phyloP scores from a whole-genome alignment of 2,329 filamentous ascomycete genomes.

The Paecilomyces fulvus region DNA sequence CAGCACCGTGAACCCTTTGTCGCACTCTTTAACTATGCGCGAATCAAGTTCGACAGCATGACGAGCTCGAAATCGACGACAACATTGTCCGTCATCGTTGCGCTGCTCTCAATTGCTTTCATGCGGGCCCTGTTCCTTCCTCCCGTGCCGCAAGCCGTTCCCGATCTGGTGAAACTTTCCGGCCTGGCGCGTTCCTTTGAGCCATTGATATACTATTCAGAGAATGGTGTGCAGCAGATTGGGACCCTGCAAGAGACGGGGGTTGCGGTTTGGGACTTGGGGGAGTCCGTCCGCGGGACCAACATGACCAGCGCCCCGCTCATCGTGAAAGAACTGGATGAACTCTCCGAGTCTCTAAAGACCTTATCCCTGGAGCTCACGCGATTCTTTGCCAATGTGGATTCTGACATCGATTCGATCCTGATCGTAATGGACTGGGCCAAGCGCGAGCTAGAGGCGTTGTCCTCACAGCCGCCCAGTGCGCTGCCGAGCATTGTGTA shows the following conservation, averaged over 20 bases:
- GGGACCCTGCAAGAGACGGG: constrained; percentile 83
- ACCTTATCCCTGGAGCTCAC: constrained; percentile 77
- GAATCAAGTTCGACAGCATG: constrained; percentile 49
- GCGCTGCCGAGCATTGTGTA: constrained; percentile 62
- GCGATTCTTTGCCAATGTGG: constrained; percentile 86
- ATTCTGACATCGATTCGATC: constrained; percentile 87
- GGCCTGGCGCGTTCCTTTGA: constrained; percentile 86
- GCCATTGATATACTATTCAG: constrained; percentile 88
- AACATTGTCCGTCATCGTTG: constrained; percentile 52
- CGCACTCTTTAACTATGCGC: constrained; percentile 56
- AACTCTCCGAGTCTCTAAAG: constrained; percentile 76
- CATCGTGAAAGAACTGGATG: constrained; percentile 79
- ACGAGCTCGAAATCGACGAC: constrained; percentile 64
- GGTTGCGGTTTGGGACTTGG: constrained; percentile 88
- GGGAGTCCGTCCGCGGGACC: constrained; percentile 77
- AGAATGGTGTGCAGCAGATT: constrained; percentile 78
- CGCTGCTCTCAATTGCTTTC: constrained; percentile 56
- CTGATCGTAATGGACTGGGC: constrained; percentile 96
- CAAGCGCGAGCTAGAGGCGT: constrained; percentile 67
- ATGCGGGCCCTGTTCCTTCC: constrained; percentile 62
- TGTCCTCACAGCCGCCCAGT: constrained; percentile 54
- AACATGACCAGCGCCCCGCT: constrained; percentile 85
- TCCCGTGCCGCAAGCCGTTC: constrained; percentile 57
- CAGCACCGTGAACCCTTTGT: constrained; percentile 83
- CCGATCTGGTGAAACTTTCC: constrained; percentile 84